Conservation (phyloP, 2,329 filamentous ascomycete species). For the Cytospora mali region DNA sequence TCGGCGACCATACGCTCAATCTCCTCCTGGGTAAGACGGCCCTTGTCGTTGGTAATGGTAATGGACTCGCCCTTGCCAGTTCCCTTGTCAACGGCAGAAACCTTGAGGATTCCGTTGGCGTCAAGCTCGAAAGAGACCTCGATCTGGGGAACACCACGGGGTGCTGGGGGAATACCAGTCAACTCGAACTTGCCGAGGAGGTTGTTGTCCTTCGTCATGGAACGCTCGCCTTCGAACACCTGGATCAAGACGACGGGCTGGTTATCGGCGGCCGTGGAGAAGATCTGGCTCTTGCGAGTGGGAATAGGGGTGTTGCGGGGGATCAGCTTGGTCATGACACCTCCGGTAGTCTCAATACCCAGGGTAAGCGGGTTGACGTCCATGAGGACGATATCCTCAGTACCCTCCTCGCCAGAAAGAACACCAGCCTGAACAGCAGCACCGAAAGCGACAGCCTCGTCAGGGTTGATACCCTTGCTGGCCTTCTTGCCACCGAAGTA, state of each 20-base stretch:
- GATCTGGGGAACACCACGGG: conserved; percentile 95
- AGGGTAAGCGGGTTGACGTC: conserved; percentile 96
- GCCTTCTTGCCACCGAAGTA: conserved; percentile 96
- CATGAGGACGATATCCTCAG: conserved; percentile 85
- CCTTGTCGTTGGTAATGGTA: conserved; percentile 99
- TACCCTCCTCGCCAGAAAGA: conserved; percentile 83
- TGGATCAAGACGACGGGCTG: conserved; percentile 94
- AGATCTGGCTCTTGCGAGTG: conserved; percentile 96
- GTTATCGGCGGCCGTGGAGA: conserved; percentile 96
- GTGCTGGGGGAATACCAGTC: conserved; percentile 90
- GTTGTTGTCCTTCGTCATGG: conserved; percentile 97
- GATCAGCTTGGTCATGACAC: conserved; percentile 97
- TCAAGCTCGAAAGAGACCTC: conserved; percentile 98
- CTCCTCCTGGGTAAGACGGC: conserved; percentile 91
- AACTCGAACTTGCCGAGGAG: conserved; percentile 97
- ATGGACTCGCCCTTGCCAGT: conserved; percentile 97
- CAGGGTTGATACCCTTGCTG: conserved; percentile 98
- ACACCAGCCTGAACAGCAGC: conserved; percentile 97
- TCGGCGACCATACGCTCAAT: conserved; percentile 99
- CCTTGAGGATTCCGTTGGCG: conserved; percentile 97
- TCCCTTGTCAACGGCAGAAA: conserved; percentile 95
- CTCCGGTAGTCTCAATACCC: conserved; percentile 95
- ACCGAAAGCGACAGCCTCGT: conserved; percentile 97
- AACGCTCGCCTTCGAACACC: conserved; percentile 91
- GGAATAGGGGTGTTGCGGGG: conserved; percentile 93